Percentiles rank a stretch among this genome's conserved stretches.
These are phyloP conservation scores for Ogataea paraovalis DNA, from an alignment of 805 yeast species.

Conservation along the genomic window DNA sequence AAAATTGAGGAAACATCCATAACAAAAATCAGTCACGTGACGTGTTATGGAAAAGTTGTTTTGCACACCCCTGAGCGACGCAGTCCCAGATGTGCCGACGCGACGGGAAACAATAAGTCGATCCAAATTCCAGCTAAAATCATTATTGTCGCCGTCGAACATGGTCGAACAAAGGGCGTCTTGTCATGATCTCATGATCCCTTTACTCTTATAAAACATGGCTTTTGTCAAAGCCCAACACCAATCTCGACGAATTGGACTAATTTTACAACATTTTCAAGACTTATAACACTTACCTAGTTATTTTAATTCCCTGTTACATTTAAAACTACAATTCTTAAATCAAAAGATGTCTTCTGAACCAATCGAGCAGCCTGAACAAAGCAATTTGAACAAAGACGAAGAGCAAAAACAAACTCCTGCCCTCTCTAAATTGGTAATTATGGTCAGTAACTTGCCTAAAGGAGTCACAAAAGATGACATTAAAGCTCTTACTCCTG, in stretches of 20 bases:
- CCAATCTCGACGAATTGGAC: neutral
- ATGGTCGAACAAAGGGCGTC: neutral
- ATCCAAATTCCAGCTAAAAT: neutral
- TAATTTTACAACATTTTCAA: neutral
- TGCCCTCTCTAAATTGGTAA: slow-evolving; percentile 38
- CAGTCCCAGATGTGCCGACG: no score
- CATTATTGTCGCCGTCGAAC: neutral
- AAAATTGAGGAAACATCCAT: no score
- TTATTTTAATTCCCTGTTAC: neutral
- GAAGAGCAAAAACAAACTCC: slow-evolving; percentile 7
- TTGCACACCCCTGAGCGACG: no score
- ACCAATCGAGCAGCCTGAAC: slow-evolving; percentile 7
- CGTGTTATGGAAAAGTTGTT: no score
- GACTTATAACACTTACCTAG: neutral
- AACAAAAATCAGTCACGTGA: no score
- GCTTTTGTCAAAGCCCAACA: no score
- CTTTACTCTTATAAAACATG: neutral
- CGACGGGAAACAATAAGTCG: neutral
- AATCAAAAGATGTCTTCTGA: slow-evolving; percentile 9
- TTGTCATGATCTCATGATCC: neutral
- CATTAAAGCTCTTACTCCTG: slow-evolving; percentile 36
- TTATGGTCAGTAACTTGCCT: slow-evolving; percentile 43
- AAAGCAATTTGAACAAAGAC: neutral
- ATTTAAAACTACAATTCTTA: neutral
- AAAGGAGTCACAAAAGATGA: slow-evolving; percentile 43